These are phyloP conservation scores for Bondarzewia mesenterica DNA, from an alignment of 1,284 basidiomycete species.

Conservation along the genomic window DNA sequence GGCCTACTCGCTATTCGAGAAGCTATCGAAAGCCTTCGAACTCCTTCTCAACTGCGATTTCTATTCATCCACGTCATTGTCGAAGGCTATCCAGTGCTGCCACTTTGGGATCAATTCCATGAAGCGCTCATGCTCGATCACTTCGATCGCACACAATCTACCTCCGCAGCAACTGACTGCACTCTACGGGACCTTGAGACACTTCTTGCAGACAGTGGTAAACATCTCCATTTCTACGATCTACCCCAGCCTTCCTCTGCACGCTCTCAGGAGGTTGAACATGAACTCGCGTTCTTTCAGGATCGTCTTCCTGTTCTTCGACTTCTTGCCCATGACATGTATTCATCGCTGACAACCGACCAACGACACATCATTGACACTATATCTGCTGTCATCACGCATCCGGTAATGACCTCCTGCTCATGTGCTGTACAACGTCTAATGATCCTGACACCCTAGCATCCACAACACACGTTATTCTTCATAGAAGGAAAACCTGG, in stretches of 20 bases:
- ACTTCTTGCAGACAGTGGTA: constrained; percentile 20
- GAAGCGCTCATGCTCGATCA: constrained; percentile 6
- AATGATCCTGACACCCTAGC: too few relatives aligned
- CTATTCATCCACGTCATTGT: constrained; percentile 16
- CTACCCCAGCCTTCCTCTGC: neutral
- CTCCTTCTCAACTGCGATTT: constrained; percentile 15
- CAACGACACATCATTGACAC: neutral
- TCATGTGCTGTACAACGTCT: too few relatives aligned
- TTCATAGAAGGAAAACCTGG: neutral
- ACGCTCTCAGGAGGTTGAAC: neutral
- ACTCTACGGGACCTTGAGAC: constrained; percentile 16
- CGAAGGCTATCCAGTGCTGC: constrained; percentile 15
- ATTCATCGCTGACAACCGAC: neutral
- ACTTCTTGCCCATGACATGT: too few relatives aligned
- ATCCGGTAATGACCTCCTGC: too few relatives aligned
- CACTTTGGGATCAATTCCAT: constrained; percentile 12
- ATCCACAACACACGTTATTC: too few relatives aligned
- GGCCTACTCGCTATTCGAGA: constrained; percentile 15
- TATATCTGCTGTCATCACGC: too few relatives aligned
- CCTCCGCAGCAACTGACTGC: constrained; percentile 14
- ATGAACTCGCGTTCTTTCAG: too few relatives aligned
- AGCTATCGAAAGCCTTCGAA: constrained; percentile 10
- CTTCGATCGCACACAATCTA: neutral
- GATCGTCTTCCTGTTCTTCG: too few relatives aligned
- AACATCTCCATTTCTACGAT: neutral